These are phyloP conservation scores for Eutrema yunnanense DNA, from an alignment of 345 rosid genomes.

Conservation along the genomic window DNA sequence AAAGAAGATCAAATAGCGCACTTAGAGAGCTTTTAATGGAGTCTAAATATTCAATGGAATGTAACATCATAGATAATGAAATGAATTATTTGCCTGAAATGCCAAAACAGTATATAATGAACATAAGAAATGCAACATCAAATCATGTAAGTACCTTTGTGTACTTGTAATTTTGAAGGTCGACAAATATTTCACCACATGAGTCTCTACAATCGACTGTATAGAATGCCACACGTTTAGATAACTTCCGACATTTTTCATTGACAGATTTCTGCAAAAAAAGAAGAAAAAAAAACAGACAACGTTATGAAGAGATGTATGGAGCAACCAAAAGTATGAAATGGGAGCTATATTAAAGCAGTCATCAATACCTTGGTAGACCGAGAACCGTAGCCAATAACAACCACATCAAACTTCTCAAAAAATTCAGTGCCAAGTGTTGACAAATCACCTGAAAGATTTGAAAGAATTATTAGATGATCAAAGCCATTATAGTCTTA, in stretches of 20 bases:
- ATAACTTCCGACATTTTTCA: slow-evolving; percentile 63
- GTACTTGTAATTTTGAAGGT: slow-evolving; percentile 62
- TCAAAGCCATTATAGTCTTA: not conserved
- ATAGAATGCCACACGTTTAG: slow-evolving; percentile 77
- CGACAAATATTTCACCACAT: slow-evolving; percentile 86
- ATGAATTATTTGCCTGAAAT: not conserved
- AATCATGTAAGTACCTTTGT: slow-evolving; percentile 36
- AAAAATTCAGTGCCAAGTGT: slow-evolving; percentile 50
- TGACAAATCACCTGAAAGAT: slow-evolving; percentile 63
- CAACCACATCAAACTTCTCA: slow-evolving; percentile 69
- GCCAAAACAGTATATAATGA: not conserved
- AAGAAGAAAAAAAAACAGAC: not conserved
- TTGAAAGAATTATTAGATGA: not conserved
- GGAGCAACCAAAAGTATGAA: not conserved
- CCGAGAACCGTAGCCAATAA: slow-evolving; percentile 61
- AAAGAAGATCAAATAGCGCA: not conserved
- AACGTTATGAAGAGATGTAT: not conserved
- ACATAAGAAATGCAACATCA: not conserved
- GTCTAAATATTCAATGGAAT: not conserved
- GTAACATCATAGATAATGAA: not conserved
- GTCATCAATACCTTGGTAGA: slow-evolving; percentile 45
- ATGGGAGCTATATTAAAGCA: not conserved
- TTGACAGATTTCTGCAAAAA: slow-evolving; percentile 60
- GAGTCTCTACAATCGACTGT: slow-evolving; percentile 79
- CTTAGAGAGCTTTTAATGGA: not conserved